phyloP scores from a whole-genome alignment of 768 basidiomycete genomes.

The Cytidiella melzeri region DNA sequence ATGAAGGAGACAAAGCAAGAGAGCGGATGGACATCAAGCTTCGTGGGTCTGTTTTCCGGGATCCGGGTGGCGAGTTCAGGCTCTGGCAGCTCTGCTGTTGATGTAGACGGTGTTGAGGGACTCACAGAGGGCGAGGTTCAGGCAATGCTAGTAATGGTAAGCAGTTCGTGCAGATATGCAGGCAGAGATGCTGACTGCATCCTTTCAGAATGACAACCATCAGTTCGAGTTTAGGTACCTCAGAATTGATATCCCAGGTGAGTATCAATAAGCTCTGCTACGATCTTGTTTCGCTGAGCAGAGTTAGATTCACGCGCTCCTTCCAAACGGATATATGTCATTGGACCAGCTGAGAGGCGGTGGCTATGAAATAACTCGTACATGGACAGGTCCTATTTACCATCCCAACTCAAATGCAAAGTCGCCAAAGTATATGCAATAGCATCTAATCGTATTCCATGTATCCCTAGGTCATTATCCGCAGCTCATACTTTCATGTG shows the following conservation, averaged over 20 bases:
- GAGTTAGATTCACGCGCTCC: not conserved
- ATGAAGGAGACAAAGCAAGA: slow-evolving; percentile 28
- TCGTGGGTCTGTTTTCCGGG: slow-evolving; percentile 66
- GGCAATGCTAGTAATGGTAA: slow-evolving; percentile 68
- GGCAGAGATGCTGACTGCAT: slow-evolving; percentile 1
- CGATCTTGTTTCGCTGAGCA: not conserved
- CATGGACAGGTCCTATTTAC: too few species aligned
- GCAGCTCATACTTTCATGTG: slow-evolving; percentile 2
- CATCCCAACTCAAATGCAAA: not conserved
- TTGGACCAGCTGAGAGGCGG: slow-evolving; percentile 9
- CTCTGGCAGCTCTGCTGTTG: slow-evolving; percentile 23
- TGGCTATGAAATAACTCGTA: too few species aligned
- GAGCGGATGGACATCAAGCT: slow-evolving; percentile 38
- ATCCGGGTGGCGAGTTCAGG: slow-evolving; percentile 39
- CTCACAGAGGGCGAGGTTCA: slow-evolving; percentile 80
- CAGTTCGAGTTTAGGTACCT: slow-evolving; percentile 76
- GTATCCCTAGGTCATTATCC: slow-evolving; percentile 9
- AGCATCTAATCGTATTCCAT: not conserved
- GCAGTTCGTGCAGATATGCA: slow-evolving; percentile 19
- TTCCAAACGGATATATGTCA: slow-evolving; percentile 11
- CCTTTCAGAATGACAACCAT: slow-evolving; percentile 60
- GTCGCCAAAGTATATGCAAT: not conserved
- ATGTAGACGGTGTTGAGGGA: slow-evolving; percentile 31
- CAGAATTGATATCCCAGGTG: slow-evolving; percentile 75
- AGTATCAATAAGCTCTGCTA: slow-evolving; percentile 23